Percentiles rank a stretch among this genome's conserved stretches.
phyloP scores from a whole-genome alignment of 1,284 basidiomycete genomes.

The Heterobasidion occidentale region DNA sequence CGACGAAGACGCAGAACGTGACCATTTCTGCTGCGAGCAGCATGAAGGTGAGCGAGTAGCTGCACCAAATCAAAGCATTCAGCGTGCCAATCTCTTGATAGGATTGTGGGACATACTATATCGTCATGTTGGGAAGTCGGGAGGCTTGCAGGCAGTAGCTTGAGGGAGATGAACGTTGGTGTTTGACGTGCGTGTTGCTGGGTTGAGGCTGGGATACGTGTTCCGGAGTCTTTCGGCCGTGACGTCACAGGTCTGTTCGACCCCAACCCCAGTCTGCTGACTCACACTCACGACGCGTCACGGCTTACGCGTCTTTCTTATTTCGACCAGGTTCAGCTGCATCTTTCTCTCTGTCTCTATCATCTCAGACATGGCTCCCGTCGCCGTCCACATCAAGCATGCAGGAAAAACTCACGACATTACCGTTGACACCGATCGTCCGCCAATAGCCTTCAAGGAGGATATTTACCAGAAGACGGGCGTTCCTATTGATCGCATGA shows the following conservation, averaged over 20 bases:
- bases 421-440: conserved; percentile 59
- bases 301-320: not conserved
- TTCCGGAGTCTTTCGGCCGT: not conserved
- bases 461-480: conserved; percentile 77
- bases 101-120: conserved; percentile 43
- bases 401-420: conserved; percentile 74
- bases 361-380: conserved; percentile 42
- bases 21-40: conserved; percentile 74
- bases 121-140: conserved; percentile 41
- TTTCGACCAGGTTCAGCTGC: not conserved
- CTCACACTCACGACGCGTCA: not conserved
- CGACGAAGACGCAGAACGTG: conserved; percentile 68
- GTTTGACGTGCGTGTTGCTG: not conserved
- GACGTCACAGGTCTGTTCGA: not conserved
- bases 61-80: conserved; percentile 17
- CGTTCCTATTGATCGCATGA: conserved; percentile 88
- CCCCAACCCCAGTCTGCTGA: not conserved
- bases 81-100: not conserved
- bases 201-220: not conserved
- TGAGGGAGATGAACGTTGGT: not conserved
- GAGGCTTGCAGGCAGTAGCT: not conserved
- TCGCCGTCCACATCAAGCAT: conserved; percentile 84
- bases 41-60: conserved; percentile 71
- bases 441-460: conserved; percentile 76
- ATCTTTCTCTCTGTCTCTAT: not conserved